Percentiles rank a stretch among this genome's conserved stretches.
Conservation (phyloP, 176 grass and related monocot genomes). For the Oryza meyeriana region DNA sequence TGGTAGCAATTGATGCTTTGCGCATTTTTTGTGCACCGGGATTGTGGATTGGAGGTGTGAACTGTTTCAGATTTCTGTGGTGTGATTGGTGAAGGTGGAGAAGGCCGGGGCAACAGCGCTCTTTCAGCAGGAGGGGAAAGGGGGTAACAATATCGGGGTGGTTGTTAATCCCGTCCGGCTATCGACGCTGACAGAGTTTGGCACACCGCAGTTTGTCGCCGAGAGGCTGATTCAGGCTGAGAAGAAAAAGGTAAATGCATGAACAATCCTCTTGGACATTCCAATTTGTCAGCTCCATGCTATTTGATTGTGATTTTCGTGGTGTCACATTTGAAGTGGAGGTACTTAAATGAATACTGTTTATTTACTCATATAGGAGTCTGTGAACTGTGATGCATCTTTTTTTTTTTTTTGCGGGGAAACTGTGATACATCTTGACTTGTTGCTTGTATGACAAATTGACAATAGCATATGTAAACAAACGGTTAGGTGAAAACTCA, state of each 20-base stretch:
- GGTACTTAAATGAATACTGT: neutral
- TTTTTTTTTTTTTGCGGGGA: no score
- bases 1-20: neutral
- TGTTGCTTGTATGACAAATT: neutral
- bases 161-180: slow-evolving; percentile 85
- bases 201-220: slow-evolving; percentile 78
- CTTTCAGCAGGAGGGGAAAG: slow-evolving; percentile 71
- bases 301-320: neutral
- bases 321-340: neutral
- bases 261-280: neutral
- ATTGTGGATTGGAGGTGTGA: neutral
- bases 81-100: slow-evolving; percentile 67
- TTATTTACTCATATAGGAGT: neutral
- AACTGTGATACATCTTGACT: neutral
- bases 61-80: neutral
- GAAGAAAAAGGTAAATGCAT: slow-evolving; percentile 68
- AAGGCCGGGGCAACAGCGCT: slow-evolving; percentile 78
- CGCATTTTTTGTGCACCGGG: neutral
- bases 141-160: slow-evolving; percentile 79
- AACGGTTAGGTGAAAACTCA: neutral
- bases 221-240: slow-evolving; percentile 87
- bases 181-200: slow-evolving; percentile 74
- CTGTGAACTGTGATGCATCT: neutral
- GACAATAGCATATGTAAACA: neutral
- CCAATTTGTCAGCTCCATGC: neutral